Conservation (phyloP, 441 rosid genomes). For the Jatropha podagrica region DNA sequence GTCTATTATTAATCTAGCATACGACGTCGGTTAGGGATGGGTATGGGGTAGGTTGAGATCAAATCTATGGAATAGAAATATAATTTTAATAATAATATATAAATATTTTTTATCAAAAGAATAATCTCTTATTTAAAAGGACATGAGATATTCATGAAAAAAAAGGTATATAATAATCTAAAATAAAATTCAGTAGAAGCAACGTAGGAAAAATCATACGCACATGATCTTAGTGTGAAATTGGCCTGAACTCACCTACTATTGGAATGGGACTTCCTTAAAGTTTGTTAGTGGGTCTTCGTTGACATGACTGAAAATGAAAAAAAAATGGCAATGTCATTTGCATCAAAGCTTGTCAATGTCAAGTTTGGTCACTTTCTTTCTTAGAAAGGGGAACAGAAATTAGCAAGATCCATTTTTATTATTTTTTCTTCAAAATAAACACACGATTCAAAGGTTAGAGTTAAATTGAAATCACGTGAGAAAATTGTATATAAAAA, state of each 20-base stretch:
- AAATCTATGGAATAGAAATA: no score
- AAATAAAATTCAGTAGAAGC: not conserved
- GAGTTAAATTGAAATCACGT: not conserved
- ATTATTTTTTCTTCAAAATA: not conserved
- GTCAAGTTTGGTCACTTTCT: constrained; percentile 5
- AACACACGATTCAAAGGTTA: not conserved
- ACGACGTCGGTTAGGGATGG: no score
- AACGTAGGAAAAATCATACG: not conserved
- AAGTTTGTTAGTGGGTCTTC: constrained; percentile 8
- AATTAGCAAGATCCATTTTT: not conserved
- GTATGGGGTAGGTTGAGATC: no score
- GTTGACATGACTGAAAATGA: not conserved
- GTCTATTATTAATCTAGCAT: no score
- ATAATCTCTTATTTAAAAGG: no score
- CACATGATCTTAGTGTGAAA: not conserved
- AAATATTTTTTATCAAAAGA: no score
- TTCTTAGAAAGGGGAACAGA: not conserved
- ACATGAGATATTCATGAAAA: no score
- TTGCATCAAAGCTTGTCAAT: not conserved
- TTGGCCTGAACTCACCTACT: not conserved
- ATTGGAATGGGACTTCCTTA: not conserved
- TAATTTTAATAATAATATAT: no score
- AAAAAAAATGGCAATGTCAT: not conserved
- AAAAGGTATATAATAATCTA: not conserved
- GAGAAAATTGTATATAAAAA: not conserved